A percentile compares a stretch with the other conserved stretches of the same genome.
These are phyloP conservation scores for Musa acuminata DNA, from an alignment of 176 grass and related monocot genomes.

Conservation along the genomic window DNA sequence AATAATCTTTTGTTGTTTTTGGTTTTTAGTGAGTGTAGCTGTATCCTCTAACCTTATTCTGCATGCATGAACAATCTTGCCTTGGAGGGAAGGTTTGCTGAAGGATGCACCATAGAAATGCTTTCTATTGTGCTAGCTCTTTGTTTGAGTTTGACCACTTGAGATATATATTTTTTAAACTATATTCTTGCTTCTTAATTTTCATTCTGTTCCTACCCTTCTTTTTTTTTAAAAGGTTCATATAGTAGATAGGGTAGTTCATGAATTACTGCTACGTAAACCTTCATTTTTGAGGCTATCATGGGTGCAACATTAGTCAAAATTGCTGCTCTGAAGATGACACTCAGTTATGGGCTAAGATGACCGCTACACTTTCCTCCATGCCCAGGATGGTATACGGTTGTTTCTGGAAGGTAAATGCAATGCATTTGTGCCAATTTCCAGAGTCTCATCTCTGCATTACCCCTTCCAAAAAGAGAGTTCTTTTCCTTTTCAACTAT, in stretches of 20 bases:
- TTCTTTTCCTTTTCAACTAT: constrained; percentile 6
- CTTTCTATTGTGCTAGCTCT: constrained; percentile 12
- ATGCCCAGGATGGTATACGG: background rate
- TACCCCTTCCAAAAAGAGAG: background rate
- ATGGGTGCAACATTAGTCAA: constrained; percentile 23
- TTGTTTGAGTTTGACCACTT: background rate
- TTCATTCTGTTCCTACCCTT: background rate
- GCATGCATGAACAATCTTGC: constrained; percentile 13
- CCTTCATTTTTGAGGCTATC: constrained; percentile 26
- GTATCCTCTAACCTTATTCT: constrained; percentile 25
- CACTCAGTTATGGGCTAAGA: constrained; percentile 17
- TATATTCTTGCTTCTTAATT: constrained; percentile 9
- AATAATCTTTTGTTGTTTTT: background rate
- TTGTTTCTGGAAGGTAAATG: constrained; percentile 29
- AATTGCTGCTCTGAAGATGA: constrained; percentile 23
- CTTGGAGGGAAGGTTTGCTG: constrained; percentile 14
- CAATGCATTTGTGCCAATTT: constrained; percentile 14
- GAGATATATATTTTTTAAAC: background rate
- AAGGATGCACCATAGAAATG: constrained; percentile 22
- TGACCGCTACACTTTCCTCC: constrained; percentile 1
- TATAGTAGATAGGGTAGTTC: constrained; percentile 4
- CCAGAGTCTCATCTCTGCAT: constrained; percentile 3
- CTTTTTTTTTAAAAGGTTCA: background rate
- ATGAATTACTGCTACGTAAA: constrained; percentile 11
- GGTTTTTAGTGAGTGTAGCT: background rate